Conservation (phyloP, 208 protist genomes). For the Porcisia deanei region DNA sequence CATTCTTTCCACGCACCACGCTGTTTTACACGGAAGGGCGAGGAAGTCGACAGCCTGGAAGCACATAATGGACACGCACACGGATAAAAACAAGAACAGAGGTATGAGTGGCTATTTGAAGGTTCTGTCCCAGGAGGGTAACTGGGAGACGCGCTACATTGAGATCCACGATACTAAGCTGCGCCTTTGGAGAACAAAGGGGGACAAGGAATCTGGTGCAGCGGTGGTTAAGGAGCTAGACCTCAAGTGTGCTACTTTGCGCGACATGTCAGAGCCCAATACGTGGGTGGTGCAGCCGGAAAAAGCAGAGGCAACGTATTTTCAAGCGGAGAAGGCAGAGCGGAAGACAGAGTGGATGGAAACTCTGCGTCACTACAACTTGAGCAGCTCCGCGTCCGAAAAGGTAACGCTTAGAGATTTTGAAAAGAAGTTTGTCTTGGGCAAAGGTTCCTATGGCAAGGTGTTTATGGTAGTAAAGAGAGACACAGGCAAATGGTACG, state of each 20-base stretch:
- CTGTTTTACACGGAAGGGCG: background rate
- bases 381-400: constrained; percentile 26
- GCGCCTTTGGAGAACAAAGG: constrained; percentile 66
- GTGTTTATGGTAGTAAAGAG: constrained; percentile 93
- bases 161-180: constrained; percentile 64
- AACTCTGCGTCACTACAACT: constrained; percentile 33
- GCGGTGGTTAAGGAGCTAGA: constrained; percentile 47
- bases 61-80: background rate
- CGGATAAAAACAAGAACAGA: background rate
- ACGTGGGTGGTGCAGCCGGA: constrained; percentile 34
- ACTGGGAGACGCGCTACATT: constrained; percentile 62
- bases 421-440: constrained; percentile 84
- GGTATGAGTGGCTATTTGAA: constrained; percentile 53
- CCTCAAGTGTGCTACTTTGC: constrained; percentile 37
- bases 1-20: background rate
- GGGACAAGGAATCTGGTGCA: constrained; percentile 32
- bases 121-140: constrained; percentile 33
- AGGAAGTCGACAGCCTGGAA: background rate
- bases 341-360: constrained; percentile 49
- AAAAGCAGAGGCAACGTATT: constrained; percentile 25
- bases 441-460: constrained; percentile 91
- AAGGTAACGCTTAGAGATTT: constrained; percentile 90
- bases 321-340: constrained; percentile 40
- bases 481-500: constrained; percentile 83
- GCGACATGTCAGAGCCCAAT: constrained; percentile 27